phyloP scores from a whole-genome alignment of 2,329 filamentous ascomycete species.

The Beauveria australis region DNA sequence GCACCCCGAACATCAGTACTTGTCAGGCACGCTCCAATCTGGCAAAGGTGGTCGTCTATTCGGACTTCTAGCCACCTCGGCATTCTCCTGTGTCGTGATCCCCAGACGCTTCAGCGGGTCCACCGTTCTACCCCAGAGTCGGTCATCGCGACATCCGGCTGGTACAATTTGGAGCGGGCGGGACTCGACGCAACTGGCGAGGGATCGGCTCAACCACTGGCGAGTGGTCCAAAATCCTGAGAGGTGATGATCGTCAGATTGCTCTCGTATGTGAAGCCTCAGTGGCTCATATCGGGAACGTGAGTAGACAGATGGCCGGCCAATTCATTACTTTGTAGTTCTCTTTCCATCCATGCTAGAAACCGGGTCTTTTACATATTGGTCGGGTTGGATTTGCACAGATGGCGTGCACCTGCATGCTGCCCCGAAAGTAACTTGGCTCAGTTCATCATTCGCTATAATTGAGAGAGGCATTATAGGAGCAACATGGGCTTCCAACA shows the following conservation, averaged over 20 bases:
- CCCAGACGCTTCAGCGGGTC: not conserved
- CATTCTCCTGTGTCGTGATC: not conserved
- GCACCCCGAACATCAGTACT: conserved; percentile 27
- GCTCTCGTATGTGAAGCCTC: conserved; percentile 33
- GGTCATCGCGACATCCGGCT: not conserved
- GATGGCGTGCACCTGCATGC: not conserved
- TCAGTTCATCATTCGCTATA: not conserved
- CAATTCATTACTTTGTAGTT: too few relatives aligned
- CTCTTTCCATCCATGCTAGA: too few relatives aligned
- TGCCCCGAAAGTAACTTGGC: not conserved
- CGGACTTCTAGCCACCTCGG: not conserved
- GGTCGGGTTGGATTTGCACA: not conserved
- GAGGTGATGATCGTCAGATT: conserved; percentile 14
- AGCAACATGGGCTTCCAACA: not conserved
- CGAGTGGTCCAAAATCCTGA: not conserved
- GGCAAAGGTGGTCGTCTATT: conserved; percentile 14
- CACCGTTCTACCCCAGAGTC: not conserved
- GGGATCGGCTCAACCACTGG: not conserved
- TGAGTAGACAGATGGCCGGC: too few relatives aligned
- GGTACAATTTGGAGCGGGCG: not conserved
- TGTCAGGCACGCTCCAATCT: conserved; percentile 20
- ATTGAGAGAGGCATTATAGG: not conserved
- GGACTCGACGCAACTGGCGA: not conserved
- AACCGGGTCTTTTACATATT: not conserved
- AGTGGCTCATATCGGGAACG: conserved; percentile 20